Evolutionary conservation across 1,284 basidiomycete species (phyloP).

Genomic region (Microbotryum scabiosae): DNA sequence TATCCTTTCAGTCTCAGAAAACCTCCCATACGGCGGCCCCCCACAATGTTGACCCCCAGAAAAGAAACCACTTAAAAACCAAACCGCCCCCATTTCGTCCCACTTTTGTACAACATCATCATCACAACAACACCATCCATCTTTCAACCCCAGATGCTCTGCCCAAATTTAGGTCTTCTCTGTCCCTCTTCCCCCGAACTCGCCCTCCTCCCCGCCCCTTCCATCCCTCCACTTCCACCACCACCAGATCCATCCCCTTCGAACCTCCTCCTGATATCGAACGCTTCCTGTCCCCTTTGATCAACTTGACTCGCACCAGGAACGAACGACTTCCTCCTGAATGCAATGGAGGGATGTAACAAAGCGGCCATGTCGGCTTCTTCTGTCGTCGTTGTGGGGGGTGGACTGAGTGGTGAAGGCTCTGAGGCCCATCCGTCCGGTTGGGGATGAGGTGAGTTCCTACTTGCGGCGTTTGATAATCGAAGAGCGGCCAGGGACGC

Average conservation of each 20-base stretch:
- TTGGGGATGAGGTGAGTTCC: background rate
- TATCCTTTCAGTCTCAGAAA: too few species aligned
- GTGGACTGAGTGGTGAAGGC: background rate
- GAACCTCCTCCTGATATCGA: conserved; percentile 1
- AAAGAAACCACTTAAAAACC: too few species aligned
- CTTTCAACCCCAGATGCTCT: conserved; percentile 10
- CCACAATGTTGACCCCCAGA: too few species aligned
- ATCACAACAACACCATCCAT: background rate
- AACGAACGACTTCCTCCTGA: conserved; percentile 8
- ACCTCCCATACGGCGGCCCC: too few species aligned
- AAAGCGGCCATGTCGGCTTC: too few species aligned
- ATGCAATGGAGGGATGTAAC: background rate
- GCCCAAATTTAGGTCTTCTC: conserved; percentile 8
- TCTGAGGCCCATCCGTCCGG: too few species aligned
- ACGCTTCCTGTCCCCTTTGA: background rate
- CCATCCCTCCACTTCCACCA: background rate
- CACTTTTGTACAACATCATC: background rate
- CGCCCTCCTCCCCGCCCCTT: conserved; percentile 8
- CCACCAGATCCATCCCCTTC: background rate
- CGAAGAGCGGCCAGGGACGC: too few species aligned
- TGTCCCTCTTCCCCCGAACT: conserved; percentile 6
- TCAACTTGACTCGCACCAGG: background rate
- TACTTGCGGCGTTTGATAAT: background rate
- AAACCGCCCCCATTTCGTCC: background rate
- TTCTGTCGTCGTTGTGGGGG: too few species aligned